Conservation (phyloP, 257 asterid genomes). For the Voacanga thouarsii region DNA sequence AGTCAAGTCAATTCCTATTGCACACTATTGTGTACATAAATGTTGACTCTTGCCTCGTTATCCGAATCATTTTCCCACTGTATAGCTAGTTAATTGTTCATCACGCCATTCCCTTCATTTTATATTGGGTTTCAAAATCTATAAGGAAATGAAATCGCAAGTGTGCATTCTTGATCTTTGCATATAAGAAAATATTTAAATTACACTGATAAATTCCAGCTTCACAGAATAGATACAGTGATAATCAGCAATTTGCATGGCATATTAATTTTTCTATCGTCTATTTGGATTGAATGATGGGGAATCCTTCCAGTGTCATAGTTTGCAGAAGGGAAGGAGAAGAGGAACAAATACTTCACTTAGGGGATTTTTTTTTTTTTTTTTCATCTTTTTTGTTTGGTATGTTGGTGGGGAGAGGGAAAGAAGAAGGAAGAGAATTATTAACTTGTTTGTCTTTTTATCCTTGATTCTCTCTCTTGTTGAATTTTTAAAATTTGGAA, state of each 20-base stretch:
- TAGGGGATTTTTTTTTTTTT: no score
- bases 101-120: background rate
- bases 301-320: background rate
- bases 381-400: no score
- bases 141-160: background rate
- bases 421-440: no score
- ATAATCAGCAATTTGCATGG: background rate
- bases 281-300: background rate
- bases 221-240: background rate
- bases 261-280: background rate
- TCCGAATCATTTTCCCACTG: background rate
- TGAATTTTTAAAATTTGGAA: no score
- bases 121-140: background rate
- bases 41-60: conserved; percentile 3
- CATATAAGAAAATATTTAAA: background rate
- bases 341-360: no score
- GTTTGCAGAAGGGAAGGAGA: no score
- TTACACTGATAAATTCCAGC: background rate
- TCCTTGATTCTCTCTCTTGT: no score
- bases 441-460: no score
- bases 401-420: no score
- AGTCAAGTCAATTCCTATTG: conserved; percentile 5
- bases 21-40: background rate
- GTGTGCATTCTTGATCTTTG: background rate
- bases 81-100: background rate